Percentiles rank a stretch among this genome's conserved stretches.
phyloP scores from a whole-genome alignment of 2,329 filamentous ascomycete species.

The Neoascochyta sp. region DNA sequence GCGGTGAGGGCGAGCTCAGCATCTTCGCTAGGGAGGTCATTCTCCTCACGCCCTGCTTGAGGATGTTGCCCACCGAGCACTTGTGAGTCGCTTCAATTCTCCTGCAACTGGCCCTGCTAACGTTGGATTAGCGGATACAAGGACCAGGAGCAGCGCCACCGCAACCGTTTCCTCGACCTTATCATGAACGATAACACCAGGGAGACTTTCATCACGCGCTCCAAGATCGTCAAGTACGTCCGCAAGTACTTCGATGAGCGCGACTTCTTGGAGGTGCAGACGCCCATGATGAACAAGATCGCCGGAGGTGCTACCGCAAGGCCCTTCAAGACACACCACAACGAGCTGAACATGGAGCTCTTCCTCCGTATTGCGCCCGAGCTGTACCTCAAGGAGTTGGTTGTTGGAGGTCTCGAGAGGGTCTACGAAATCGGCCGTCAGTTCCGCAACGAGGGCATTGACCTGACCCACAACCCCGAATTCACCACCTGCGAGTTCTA shows the following conservation, averaged over 20 bases:
- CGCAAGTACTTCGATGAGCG: slow-evolving; percentile 82
- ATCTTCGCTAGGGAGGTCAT: slow-evolving; percentile 86
- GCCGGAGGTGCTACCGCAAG: slow-evolving; percentile 93
- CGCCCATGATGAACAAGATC: slow-evolving; percentile 91
- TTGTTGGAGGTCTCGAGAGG: slow-evolving; percentile 88
- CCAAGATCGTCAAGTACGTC: slow-evolving; percentile 85
- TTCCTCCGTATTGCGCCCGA: slow-evolving; percentile 95
- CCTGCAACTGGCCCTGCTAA: not conserved
- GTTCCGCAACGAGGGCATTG: slow-evolving; percentile 90
- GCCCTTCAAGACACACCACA: slow-evolving; percentile 94
- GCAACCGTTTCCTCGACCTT: slow-evolving; percentile 89
- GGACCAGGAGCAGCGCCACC: slow-evolving; percentile 88
- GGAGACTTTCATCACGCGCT: slow-evolving; percentile 77
- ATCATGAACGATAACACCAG: slow-evolving; percentile 92
- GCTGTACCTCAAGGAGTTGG: slow-evolving; percentile 91
- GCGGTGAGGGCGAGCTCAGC: slow-evolving; percentile 86
- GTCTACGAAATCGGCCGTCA: slow-evolving; percentile 95
- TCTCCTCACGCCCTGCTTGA: slow-evolving; percentile 85
- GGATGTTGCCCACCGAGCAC: slow-evolving; percentile 72
- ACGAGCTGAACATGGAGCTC: slow-evolving; percentile 90
- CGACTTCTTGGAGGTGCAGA: slow-evolving; percentile 92
- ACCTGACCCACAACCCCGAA: slow-evolving; percentile 95
- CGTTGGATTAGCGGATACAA: slow-evolving; percentile 73
- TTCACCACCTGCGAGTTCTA: slow-evolving; percentile 99
- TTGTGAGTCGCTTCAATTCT: slow-evolving; percentile 50